Conservation (phyloP, 257 asterid species). For the Plantago elongata region DNA sequence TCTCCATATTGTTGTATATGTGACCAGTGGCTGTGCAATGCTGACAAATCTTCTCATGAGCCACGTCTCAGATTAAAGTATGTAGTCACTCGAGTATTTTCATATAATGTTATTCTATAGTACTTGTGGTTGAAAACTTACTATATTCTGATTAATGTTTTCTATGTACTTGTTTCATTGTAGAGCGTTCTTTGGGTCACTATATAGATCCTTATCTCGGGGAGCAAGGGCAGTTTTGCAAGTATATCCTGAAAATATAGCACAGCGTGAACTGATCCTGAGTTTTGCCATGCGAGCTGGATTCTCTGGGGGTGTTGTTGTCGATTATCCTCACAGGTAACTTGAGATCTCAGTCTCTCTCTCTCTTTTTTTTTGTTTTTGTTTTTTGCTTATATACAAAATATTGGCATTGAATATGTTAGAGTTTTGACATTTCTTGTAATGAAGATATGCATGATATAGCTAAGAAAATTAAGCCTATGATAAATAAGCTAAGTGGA, state of each 20-base stretch:
- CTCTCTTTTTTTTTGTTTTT: too few species aligned
- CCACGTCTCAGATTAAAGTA: slow-evolving; percentile 94
- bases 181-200: slow-evolving; percentile 88
- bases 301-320: slow-evolving; percentile 87
- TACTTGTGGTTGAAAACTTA: not conserved
- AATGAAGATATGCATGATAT: too few species aligned
- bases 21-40: slow-evolving; percentile 95
- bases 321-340: slow-evolving; percentile 94
- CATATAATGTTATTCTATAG: not conserved
- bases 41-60: slow-evolving; percentile 92
- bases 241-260: slow-evolving; percentile 81
- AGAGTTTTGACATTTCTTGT: not conserved
- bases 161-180: slow-evolving; percentile 9
- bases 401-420: not conserved
- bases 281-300: slow-evolving; percentile 95
- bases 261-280: slow-evolving; percentile 83
- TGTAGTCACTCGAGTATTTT: slow-evolving; percentile 21
- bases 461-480: too few species aligned
- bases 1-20: slow-evolving; percentile 19
- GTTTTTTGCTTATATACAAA: not conserved
- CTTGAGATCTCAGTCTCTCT: not conserved
- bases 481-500: too few species aligned
- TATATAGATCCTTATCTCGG: slow-evolving; percentile 78
- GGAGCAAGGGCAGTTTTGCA: slow-evolving; percentile 97
- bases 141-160: not conserved